phyloP scores from a whole-genome alignment of 2,329 filamentous ascomycete species.

The Sphaerulina vaccinii region DNA sequence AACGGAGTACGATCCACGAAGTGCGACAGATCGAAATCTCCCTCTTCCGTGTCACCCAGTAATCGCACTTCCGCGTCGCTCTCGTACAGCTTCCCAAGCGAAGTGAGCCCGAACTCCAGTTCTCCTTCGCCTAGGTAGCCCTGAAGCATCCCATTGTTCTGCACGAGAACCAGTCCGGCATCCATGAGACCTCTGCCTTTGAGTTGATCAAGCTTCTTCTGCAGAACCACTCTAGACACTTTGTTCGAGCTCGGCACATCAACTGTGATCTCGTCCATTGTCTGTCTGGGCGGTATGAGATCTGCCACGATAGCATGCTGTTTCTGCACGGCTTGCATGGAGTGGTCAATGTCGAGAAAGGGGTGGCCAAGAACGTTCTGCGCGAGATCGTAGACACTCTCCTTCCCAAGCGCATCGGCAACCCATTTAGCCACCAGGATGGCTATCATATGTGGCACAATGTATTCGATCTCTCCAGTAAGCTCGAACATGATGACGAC shows the following conservation, averaged over 20 bases:
- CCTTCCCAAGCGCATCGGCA: conserved; percentile 53
- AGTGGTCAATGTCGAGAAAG: conserved; percentile 56
- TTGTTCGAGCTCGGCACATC: conserved; percentile 46
- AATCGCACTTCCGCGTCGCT: background rate
- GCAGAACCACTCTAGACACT: conserved; percentile 44
- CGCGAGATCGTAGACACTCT: conserved; percentile 60
- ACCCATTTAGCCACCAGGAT: conserved; percentile 61
- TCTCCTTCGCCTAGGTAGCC: conserved; percentile 47
- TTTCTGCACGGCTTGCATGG: conserved; percentile 44
- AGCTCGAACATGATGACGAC: conserved; percentile 63
- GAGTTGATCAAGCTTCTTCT: conserved; percentile 49
- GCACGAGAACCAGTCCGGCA: conserved; percentile 57
- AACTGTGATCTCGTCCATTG: conserved; percentile 58
- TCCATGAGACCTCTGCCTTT: conserved; percentile 55
- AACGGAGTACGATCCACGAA: conserved; percentile 58
- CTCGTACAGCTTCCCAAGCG: background rate
- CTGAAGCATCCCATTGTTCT: conserved; percentile 48
- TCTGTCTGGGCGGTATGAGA: conserved; percentile 53
- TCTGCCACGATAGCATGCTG: conserved; percentile 44
- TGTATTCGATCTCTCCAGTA: conserved; percentile 59
- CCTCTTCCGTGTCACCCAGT: conserved; percentile 27
- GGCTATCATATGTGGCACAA: conserved; percentile 56
- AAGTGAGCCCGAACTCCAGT: background rate
- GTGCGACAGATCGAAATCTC: conserved; percentile 46
- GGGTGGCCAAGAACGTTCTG: conserved; percentile 59